Percentiles rank a stretch among this genome's conserved stretches.
These are phyloP conservation scores for Geranium rotundifolium DNA, from an alignment of 345 rosid genomes.

Conservation along the genomic window DNA sequence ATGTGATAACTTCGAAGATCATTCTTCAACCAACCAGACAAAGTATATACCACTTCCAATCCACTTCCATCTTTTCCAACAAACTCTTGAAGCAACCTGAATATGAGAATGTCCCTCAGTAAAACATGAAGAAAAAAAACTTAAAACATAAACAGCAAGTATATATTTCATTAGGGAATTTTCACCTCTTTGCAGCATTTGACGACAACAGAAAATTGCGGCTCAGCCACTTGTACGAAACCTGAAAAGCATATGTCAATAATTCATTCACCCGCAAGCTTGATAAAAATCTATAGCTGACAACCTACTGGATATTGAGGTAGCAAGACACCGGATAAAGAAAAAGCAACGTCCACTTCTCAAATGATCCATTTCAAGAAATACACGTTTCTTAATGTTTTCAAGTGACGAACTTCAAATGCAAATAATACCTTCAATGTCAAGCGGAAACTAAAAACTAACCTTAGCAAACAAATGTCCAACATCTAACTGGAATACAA, in stretches of 20 bases:
- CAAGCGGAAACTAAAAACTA: neutral
- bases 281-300: neutral
- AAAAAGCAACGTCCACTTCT: neutral
- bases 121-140: neutral
- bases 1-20: conserved; percentile 45
- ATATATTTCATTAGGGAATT: conserved; percentile 2
- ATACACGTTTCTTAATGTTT: neutral
- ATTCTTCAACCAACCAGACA: conserved; percentile 77
- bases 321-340: neutral
- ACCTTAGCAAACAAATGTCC: neutral
- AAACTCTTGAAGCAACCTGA: conserved; percentile 76
- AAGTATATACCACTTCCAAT: conserved; percentile 56
- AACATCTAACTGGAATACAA: neutral
- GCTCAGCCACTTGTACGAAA: conserved; percentile 95
- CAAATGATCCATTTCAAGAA: neutral
- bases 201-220: conserved; percentile 70
- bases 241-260: conserved; percentile 33
- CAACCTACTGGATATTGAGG: neutral
- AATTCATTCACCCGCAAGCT: neutral
- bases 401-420: too few relatives aligned
- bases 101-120: neutral
- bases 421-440: neutral
- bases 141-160: neutral
- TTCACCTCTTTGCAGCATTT: conserved; percentile 63
- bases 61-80: conserved; percentile 43